Evolutionary conservation across 108 stramenopile genomes (phyloP), one percentile per base, ranked within the genome.

Genomic region (Cyclotella distinguenda): DNA sequence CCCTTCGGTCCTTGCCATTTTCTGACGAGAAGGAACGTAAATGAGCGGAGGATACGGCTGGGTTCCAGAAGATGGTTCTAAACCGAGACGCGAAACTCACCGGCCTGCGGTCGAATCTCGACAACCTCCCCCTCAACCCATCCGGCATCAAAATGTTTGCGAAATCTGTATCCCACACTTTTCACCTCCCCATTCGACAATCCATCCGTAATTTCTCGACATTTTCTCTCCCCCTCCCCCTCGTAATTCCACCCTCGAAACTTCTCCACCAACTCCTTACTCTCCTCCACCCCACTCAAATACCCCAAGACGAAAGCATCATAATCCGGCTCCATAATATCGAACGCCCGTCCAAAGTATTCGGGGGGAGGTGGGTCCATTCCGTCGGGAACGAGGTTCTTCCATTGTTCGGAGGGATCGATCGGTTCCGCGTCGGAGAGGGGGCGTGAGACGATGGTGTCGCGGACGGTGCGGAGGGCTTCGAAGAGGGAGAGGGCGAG

Each of bases 401-500:
- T 59, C 32, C 58, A 42, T 57, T 55, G 36, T 45, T 61, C 38
- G 63, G 21, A 30, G 26, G 52, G n/a, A n/a, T n/a, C 46, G 53
- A 30, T 38, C 55, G 44, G 9, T 35, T 57, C 46, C 11, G 38
- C 36, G 0, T 33, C 16, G 7, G 64, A 27, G 27, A 57, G 39
- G 13, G 74, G 90, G 57, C 87, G 83, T 16, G 92, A 85, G 4
- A 86, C 88, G 0, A 89, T 86, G 9, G 93, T 88, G 63, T 94
- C 89, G 18, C 93, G 85, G 11, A 91, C 73, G 5, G 85, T 84
- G n/a, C 93, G 81, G 30, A 94, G 66, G 13, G 89, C 93, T 66
- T 94, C 93, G 67, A 94, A 94, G 63, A 94, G 82, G 36, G 89
- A 84, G 23, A 94, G 74, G 18, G 89, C 87, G 6, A 94, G 80